Base-by-base conservation (phyloP, 805 yeast genomes). In the Wickerhamomyces hampshirensis region DNA sequence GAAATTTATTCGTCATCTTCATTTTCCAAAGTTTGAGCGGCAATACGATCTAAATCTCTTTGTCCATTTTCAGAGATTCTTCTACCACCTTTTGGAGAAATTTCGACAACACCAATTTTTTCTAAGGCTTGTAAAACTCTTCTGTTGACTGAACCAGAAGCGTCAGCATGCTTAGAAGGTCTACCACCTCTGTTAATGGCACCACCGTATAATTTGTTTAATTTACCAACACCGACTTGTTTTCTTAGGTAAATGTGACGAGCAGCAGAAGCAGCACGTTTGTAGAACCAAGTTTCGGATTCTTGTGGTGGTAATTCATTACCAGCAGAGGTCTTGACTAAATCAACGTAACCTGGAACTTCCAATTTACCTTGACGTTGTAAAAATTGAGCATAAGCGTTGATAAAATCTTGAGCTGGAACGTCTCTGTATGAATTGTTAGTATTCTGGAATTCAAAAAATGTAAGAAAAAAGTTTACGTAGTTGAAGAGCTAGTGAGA, bases 31-130 rank as follows among this genome's bases (percentile, higher is more conserved):
- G 96, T 87, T 77, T 88, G 96, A 70, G 95, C 96, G 67, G 98
- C 98, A 71, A 91, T 91, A 83, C 99, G 97, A 79, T 93, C 99
- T 77, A 93, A 84, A 78, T 93, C 99, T 86, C 98, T 89, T 79
- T 91, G 98, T 70, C 99, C 99, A 75, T 88, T 85, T 69, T 87
- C 96, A 52, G 97, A 84, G 81, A 93, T 87, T 75, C 89, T 87
- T 83, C 98, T 93, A 73, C 98, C 98, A 70, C 97, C 97, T 75
- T 86, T 87, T 73, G 88, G 85, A 67, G 95, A 80, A 69, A 84
- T 77, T 77, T 91, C 98, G 60, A 93, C 76, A 59, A 93, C 87
- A 71, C 98, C 98, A 54, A 93, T 84, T 80, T 91, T 89, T 81
- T 89, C 96, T 66, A 93, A 85, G 63, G 98, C 81, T 77, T 93